Evolutionary conservation across 2,329 filamentous ascomycete genomes (phyloP).

Genomic region (Pseudocercospora crystallina): DNA sequence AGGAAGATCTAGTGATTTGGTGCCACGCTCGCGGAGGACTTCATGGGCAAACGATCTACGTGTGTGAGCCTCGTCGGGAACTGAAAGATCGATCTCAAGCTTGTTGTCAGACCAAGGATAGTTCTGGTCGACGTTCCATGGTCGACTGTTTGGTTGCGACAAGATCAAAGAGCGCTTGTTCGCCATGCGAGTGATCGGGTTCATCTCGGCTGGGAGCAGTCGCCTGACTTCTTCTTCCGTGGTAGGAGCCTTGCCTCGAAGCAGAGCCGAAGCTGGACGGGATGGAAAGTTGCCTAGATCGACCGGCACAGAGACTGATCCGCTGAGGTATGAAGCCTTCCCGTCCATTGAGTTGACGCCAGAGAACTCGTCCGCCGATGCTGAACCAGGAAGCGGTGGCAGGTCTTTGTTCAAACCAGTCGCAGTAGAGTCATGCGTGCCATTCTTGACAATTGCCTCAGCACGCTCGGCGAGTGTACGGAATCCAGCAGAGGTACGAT

Average conservation of each 20-base stretch:
- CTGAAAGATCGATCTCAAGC: constrained; percentile 42
- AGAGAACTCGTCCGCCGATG: constrained; percentile 30
- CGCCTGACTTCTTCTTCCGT: constrained; percentile 34
- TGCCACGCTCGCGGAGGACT: constrained; percentile 28
- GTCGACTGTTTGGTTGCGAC: constrained; percentile 40
- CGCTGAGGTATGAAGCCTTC: constrained; percentile 31
- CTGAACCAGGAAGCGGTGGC: constrained; percentile 35
- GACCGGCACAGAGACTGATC: constrained; percentile 34
- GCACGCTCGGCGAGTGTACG: constrained; percentile 39
- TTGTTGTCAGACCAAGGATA: constrained; percentile 46
- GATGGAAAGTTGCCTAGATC: constrained; percentile 26
- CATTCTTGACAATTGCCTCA: constrained; percentile 38
- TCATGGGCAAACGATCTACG: constrained; percentile 31
- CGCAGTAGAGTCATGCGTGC: constrained; percentile 37
- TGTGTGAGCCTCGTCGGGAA: constrained; percentile 34
- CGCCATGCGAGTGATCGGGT: constrained; percentile 33
- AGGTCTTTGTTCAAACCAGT: constrained; percentile 36
- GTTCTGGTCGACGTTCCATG: constrained; percentile 51
- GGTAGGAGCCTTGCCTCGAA: constrained; percentile 31
- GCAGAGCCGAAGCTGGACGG: constrained; percentile 31
- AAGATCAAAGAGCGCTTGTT: constrained; percentile 34
- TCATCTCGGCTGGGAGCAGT: constrained; percentile 34
- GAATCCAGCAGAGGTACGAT: constrained; percentile 39
- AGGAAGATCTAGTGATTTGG: constrained; percentile 29
- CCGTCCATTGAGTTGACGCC: constrained; percentile 23